Percentiles rank a stretch among this genome's conserved stretches.
phyloP scores from a whole-genome alignment of 352 stramenopile species.

The Globisporangium polare region DNA sequence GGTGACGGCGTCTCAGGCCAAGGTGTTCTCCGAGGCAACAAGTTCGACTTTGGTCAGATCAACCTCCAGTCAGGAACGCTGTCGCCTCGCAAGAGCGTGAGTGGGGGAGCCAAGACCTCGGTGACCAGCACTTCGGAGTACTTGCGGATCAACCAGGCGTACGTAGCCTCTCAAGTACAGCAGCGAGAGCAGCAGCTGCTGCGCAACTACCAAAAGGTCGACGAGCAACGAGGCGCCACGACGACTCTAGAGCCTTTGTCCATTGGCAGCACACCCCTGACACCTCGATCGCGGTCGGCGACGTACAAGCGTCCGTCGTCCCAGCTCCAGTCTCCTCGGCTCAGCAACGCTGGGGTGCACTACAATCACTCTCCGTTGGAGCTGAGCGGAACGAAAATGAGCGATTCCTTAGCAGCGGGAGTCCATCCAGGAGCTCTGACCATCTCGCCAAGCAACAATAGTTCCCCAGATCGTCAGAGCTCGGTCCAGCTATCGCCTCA shows the following conservation, averaged over 20 bases:
- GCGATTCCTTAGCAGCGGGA: background rate
- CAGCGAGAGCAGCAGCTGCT: constrained; percentile 15
- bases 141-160: constrained; percentile 8
- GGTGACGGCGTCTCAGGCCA: background rate
- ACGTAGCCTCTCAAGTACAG: constrained; percentile 4
- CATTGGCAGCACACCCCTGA: constrained; percentile 1
- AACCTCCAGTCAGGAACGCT: background rate
- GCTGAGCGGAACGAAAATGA: constrained; percentile 3
- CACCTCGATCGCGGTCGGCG: constrained; percentile 12
- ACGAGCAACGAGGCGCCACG: constrained; percentile 9
- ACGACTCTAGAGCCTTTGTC: background rate
- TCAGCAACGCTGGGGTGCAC: background rate
- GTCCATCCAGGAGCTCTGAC: background rate
- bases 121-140: background rate
- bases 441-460: background rate
- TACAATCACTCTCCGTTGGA: background rate
- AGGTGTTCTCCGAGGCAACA: constrained; percentile 6
- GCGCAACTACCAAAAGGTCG: constrained; percentile 10
- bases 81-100: constrained; percentile 1
- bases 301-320: constrained; percentile 9
- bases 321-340: background rate
- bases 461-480: background rate
- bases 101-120: background rate
- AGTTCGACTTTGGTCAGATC: constrained; percentile 4
- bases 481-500: background rate